Evolutionary conservation across 1,139 yeast species (phyloP).

Genomic region (Protomyces arabidopsidicola): DNA sequence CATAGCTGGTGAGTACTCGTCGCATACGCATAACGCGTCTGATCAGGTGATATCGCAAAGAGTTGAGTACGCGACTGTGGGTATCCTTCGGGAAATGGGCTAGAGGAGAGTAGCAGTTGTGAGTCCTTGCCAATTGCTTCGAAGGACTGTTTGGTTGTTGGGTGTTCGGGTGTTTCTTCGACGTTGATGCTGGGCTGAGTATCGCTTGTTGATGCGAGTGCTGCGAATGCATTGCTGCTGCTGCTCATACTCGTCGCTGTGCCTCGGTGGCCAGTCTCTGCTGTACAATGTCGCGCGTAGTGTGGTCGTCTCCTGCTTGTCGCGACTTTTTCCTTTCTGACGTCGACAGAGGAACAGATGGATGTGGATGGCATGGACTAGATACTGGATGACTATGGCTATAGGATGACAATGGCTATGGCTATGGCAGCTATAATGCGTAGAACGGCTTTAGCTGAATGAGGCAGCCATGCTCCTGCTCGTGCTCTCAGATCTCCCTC

Average conservation of each 20-base stretch:
- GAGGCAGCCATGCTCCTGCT: no score
- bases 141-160: slow-evolving; percentile 7
- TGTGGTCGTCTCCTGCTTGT: neutral
- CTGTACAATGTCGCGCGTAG: neutral
- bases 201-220: neutral
- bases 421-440: no score
- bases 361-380: no score
- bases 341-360: neutral
- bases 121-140: slow-evolving; percentile 3
- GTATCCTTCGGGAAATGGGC: neutral
- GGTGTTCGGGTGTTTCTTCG: slow-evolving; percentile 7
- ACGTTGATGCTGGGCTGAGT: neutral
- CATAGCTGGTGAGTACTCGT: neutral
- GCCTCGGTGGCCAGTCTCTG: neutral
- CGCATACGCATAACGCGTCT: neutral
- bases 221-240: slow-evolving; percentile 5
- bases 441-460: no score
- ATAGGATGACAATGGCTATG: no score
- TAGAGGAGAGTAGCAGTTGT: neutral
- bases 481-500: no score
- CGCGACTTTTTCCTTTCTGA: neutral
- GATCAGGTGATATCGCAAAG: slow-evolving; percentile 1
- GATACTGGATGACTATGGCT: no score
- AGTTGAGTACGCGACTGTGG: slow-evolving; percentile 10
- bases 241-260: neutral